These are phyloP conservation scores for Cryptococcus sp. DNA, from an alignment of 1,284 basidiomycete genomes.

Conservation along the genomic window DNA sequence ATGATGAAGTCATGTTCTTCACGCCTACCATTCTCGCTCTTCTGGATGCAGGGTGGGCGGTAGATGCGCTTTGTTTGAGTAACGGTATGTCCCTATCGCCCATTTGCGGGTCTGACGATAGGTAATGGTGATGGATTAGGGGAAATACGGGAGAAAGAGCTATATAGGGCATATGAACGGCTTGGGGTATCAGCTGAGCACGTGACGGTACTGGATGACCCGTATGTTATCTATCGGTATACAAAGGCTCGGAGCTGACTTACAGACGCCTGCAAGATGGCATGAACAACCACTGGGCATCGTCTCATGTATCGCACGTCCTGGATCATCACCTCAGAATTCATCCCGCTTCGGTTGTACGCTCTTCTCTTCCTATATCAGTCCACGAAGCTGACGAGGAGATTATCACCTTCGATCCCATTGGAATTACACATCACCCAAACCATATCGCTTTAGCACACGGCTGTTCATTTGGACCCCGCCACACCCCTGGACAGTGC, in stretches of 20 bases:
- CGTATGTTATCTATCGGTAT: constrained; percentile 54
- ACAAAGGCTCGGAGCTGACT: constrained; percentile 38
- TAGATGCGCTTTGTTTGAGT: constrained; percentile 51
- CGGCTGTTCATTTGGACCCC: constrained; percentile 47
- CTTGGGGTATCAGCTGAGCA: constrained; percentile 62
- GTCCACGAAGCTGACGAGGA: constrained; percentile 37
- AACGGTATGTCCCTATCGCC: constrained; percentile 51
- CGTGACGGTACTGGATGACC: constrained; percentile 64
- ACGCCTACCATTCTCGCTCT: constrained; percentile 44
- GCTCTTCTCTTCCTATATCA: background rate
- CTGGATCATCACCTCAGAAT: constrained; percentile 3
- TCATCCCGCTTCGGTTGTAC: constrained; percentile 9
- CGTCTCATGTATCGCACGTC: background rate
- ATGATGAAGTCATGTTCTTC: constrained; percentile 79
- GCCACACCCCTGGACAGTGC: constrained; percentile 43
- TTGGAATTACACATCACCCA: constrained; percentile 78
- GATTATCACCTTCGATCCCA: constrained; percentile 85
- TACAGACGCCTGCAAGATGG: constrained; percentile 73
- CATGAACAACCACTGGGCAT: constrained; percentile 51
- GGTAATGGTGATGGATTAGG: constrained; percentile 82
- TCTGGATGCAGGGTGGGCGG: constrained; percentile 29
- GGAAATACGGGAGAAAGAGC: constrained; percentile 58
- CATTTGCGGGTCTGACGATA: constrained; percentile 35
- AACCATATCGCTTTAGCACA: constrained; percentile 78
- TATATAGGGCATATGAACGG: constrained; percentile 62